Base-by-base conservation (phyloP, 2,329 filamentous ascomycete species). In the Balansia obtecta region DNA sequence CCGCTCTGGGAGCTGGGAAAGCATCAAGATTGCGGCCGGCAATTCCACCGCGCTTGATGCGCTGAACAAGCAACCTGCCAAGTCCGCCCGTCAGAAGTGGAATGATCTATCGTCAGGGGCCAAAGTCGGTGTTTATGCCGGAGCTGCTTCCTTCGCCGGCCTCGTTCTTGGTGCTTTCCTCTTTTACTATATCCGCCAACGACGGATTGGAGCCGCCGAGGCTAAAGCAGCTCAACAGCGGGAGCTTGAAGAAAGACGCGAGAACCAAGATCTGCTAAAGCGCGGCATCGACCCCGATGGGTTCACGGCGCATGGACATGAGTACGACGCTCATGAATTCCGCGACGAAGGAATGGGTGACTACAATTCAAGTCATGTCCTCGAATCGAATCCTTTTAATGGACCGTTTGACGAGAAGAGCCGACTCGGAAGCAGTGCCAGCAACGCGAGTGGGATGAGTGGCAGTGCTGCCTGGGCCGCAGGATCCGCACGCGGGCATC, bases 1-100 rank as follows among this genome's bases (percentile, higher is more conserved):
- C 60, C 68, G 69, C 39, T 71, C 73, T 1, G 85, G 85, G 48
- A 70, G 67, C 49, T 85, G 72, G 71, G 58, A 82, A 58, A 85
- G 81, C 68, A 85, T 86, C 63, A 71, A 83, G 56, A 63, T 75
- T 33, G 64, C 69, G 50, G 61, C 63, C 34, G 77, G 77, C 50
- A 80, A 82, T 63, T 83, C 79, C 1, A 80, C 75, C 2, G 72
- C 72, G 11, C 62, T 68, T 38, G 65, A 76, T 10, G 67, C 62
- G 7, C 65, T 82, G 56, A 55, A 64, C 56, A 55, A 56, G 13
- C 54, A 63, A 13, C 68, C 70, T 1, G 58, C 70, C 13, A 68
- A 72, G 59, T 68, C 74, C 0, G 52, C 76, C 0, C 61, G 68
- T 6, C 68, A 82, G 22, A 81, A 79, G 57, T 83, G 75, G 70